phyloP scores from a whole-genome alignment of 176 grass and related monocot genomes.

The Carex kokanica region DNA sequence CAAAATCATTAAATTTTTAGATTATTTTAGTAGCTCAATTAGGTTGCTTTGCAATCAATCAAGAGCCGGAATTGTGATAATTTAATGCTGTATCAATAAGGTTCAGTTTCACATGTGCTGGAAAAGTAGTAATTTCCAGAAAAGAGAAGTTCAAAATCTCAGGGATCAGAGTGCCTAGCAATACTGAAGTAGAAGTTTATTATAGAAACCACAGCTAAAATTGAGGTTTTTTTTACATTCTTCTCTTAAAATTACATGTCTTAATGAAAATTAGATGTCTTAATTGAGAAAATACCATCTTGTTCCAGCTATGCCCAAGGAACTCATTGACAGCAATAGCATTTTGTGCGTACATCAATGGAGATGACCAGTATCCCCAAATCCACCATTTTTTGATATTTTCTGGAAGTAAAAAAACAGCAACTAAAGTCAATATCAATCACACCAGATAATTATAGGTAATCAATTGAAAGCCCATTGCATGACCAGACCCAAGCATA shows the following conservation, averaged over 20 bases:
- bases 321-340: constrained; percentile 87
- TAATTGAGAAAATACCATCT: constrained; percentile 35
- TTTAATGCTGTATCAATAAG: not conserved
- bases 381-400: constrained; percentile 91
- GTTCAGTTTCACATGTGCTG: not conserved
- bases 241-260: not conserved
- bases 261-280: not conserved
- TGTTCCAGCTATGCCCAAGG: constrained; percentile 75
- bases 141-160: not conserved
- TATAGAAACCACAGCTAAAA: not conserved
- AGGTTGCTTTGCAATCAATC: not conserved
- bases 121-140: not conserved
- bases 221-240: not conserved
- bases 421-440: constrained; percentile 13
- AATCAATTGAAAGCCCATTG: constrained; percentile 2
- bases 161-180: not conserved
- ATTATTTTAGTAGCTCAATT: not conserved
- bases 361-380: constrained; percentile 95
- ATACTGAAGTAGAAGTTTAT: not conserved
- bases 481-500: not conserved
- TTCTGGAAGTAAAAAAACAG: constrained; percentile 39
- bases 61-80: not conserved
- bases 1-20: constrained; percentile 9
- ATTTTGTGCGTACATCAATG: constrained; percentile 95
- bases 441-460: constrained; percentile 15